Evolutionary conservation across 805 yeast genomes (phyloP), one percentile per base, ranked within the genome.

Genomic region (Scheffersomyces ergatensis): DNA sequence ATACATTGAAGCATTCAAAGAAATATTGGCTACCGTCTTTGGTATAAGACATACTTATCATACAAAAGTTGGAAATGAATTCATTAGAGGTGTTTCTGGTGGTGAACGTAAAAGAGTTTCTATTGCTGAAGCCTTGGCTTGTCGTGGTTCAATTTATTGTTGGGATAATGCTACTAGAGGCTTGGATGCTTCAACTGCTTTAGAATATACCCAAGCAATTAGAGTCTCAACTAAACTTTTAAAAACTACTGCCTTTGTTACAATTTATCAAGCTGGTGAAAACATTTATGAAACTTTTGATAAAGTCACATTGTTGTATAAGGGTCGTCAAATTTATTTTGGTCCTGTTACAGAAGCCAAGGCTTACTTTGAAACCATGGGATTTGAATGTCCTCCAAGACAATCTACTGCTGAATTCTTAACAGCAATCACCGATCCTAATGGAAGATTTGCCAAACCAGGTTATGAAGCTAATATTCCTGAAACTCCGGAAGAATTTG

Each of bases 61-160:
- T 40, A 59, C 65, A 9, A 58, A 60, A 41, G 65, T 60, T 18
- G 65, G 65, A 24, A 56, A 60, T 44, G 65, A 60, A 40, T 59
- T 48, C 36, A 51, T 82, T 16, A 71, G 85, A 61, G 88, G 88
- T 62, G 78, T 82, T 37, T 82, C 87, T 32, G 88, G 88, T 54
- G 88, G 88, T 63, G 85, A 82, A 63, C 67, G 87, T 52, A 82
- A 82, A 63, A 77, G 88, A 65, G 86, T 82, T 29, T 80, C 86
- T 5, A 75, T 82, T 50, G 85, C 83, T 5, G 88, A 82, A 60
- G 84, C 80, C 2, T 72, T 77, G 55, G 74, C 77, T 27, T 70
- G 77, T 55, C 67, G 78, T 41, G 54, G 64, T 40, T 42, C 53
- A 11, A 39, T 60, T 17, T 58, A 60, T 49, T 59, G 60, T 42